Percentiles rank a stretch among this genome's conserved stretches.
Conservation (phyloP, 495 filamentous ascomycete genomes). For the Terfezia boudieri region DNA sequence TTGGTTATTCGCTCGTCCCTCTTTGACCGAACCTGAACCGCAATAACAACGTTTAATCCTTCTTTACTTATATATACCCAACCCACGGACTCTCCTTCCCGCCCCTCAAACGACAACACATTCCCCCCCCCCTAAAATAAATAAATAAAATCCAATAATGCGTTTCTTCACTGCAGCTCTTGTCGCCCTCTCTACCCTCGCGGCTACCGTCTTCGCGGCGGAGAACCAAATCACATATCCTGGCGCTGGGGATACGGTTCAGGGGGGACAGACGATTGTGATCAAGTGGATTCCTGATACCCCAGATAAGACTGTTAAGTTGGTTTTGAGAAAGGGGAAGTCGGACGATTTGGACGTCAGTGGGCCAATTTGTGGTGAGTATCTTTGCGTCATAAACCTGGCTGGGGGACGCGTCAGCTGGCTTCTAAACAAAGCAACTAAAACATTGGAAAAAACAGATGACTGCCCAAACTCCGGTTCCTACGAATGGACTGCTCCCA, state of each 20-base stretch:
- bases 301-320: constrained; percentile 26
- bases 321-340: constrained; percentile 31
- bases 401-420: no score
- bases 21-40: no score
- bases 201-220: constrained; percentile 2
- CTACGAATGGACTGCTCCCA: constrained; percentile 32
- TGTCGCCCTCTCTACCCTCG: background rate
- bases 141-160: constrained; percentile 7
- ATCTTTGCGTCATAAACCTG: no score
- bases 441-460: constrained; percentile 18
- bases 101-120: no score
- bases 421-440: background rate
- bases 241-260: constrained; percentile 24
- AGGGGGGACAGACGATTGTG: constrained; percentile 28
- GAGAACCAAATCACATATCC: constrained; percentile 35
- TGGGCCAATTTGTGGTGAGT: constrained; percentile 32
- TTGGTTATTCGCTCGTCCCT: no score
- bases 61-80: no score
- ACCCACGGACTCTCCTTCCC: no score
- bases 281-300: constrained; percentile 35
- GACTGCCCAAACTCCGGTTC: constrained; percentile 33
- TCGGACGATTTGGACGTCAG: constrained; percentile 25
- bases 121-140: no score
- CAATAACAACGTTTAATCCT: no score
- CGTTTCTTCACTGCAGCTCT: constrained; percentile 15